A percentile compares a stretch with the other conserved stretches of the same genome.
Conservation (phyloP, 1,284 basidiomycete genomes). For the Xerocomus minutiporus region DNA sequence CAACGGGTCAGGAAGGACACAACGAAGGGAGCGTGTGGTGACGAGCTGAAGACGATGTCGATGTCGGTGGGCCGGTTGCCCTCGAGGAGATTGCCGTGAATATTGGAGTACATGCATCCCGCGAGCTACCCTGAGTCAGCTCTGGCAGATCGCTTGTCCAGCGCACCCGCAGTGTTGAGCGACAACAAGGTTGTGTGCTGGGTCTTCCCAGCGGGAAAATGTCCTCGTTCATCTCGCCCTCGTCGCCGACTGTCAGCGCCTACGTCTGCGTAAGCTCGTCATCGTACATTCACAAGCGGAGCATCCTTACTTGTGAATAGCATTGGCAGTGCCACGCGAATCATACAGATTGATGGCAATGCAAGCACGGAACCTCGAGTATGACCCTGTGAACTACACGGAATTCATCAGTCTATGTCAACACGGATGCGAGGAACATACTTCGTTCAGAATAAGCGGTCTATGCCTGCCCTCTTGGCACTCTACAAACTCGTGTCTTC, state of each 20-base stretch:
- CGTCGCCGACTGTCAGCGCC: conserved; percentile 49
- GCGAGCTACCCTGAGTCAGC: no score
- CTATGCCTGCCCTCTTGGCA: conserved; percentile 68
- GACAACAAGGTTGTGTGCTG: conserved; percentile 75
- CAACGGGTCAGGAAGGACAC: conserved; percentile 74
- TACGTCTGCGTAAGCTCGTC: conserved; percentile 14
- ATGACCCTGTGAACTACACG: no score
- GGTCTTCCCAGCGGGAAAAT: conserved; percentile 61
- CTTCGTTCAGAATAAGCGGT: conserved; percentile 63
- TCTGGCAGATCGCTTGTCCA: conserved; percentile 42
- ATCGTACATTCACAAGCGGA: background rate
- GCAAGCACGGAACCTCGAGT: conserved; percentile 55
- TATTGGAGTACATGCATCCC: no score
- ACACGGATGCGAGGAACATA: no score
- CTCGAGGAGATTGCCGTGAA: no score
- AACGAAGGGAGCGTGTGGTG: conserved; percentile 31
- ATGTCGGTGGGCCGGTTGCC: no score
- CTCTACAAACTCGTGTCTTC: conserved; percentile 82
- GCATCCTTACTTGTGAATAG: conserved; percentile 54
- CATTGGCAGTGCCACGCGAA: conserved; percentile 65
- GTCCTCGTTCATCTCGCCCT: no score
- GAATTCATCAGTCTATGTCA: no score
- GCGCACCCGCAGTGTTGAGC: conserved; percentile 62
- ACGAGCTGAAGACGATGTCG: no score
- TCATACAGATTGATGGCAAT: conserved; percentile 86